Percentiles rank a stretch among this genome's conserved stretches.
Evolutionary conservation across 768 basidiomycete species (phyloP).

Genomic region (Kwoniella newhampshirensis): DNA sequence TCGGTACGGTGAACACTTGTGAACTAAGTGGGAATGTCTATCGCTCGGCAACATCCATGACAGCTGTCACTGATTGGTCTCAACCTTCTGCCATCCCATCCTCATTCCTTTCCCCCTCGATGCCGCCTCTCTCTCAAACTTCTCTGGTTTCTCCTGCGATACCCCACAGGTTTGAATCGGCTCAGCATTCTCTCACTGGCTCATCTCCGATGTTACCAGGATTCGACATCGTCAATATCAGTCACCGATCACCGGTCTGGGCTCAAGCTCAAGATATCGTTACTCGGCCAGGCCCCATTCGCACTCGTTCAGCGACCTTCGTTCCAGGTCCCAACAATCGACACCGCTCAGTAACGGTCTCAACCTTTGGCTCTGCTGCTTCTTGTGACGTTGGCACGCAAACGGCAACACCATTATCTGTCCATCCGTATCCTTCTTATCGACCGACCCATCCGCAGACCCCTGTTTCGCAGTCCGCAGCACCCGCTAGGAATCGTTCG

Average conservation of each 20-base stretch:
- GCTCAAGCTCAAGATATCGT: not conserved
- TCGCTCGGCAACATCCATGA: conserved; percentile 13
- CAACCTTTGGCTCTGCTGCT: no score
- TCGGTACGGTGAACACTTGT: no score
- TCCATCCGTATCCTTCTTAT: no score
- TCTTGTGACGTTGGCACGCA: no score
- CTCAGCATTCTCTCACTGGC: conserved; percentile 6
- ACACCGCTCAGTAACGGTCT: no score
- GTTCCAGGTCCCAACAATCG: not conserved
- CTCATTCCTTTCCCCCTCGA: conserved; percentile 10
- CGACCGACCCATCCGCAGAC: no score
- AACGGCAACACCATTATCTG: no score
- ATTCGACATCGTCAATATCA: no score
- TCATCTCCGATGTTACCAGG: conserved; percentile 19
- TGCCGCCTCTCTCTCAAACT: conserved; percentile 1
- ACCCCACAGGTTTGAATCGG: no score
- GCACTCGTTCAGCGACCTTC: conserved; percentile 13
- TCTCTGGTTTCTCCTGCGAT: conserved; percentile 4
- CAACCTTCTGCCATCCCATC: conserved; percentile 7
- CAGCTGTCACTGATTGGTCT: conserved; percentile 13
- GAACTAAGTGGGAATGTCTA: no score
- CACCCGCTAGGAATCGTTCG: no score
- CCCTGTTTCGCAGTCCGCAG: no score
- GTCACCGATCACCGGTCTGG: not conserved
- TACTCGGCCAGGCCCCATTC: conserved; percentile 15